Evolutionary conservation across 73 alveolate species (phyloP).

Genomic region (Tetrahymena borealis): DNA sequence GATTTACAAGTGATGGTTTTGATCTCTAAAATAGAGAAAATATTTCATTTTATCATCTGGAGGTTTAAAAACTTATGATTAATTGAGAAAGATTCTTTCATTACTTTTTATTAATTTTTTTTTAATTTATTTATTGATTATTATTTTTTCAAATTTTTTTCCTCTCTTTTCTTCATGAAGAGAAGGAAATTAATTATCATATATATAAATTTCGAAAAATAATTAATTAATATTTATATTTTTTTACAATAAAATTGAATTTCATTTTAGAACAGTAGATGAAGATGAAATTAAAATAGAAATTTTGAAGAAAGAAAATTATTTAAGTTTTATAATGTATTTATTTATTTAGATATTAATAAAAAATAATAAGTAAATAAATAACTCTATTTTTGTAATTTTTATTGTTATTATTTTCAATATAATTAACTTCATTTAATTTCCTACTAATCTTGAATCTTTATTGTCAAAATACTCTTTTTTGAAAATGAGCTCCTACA

Average conservation of each 20-base stretch:
- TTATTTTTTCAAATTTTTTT: neutral
- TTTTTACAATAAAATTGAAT: too few species aligned
- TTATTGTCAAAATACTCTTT: too few species aligned
- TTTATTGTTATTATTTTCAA: too few species aligned
- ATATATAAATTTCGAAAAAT: neutral
- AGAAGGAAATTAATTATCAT: too few species aligned
- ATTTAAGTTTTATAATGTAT: neutral
- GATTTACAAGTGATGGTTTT: neutral
- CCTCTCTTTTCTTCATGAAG: neutral
- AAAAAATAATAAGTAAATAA: neutral
- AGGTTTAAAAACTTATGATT: neutral
- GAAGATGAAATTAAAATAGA: too few species aligned
- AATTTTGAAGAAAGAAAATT: neutral
- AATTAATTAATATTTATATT: too few species aligned
- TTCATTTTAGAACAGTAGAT: too few species aligned
- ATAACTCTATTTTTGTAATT: neutral
- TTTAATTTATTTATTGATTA: neutral
- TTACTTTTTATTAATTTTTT: neutral
- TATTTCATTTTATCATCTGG: neutral
- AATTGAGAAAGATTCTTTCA: neutral
- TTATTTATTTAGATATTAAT: too few species aligned
- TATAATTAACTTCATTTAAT: too few species aligned
- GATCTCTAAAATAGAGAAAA: neutral
- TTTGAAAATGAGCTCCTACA: too few species aligned
- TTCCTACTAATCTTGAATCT: too few species aligned